These are phyloP conservation scores for Fusarium chuoi DNA, from an alignment of 2,329 filamentous ascomycete genomes.

Conservation along the genomic window DNA sequence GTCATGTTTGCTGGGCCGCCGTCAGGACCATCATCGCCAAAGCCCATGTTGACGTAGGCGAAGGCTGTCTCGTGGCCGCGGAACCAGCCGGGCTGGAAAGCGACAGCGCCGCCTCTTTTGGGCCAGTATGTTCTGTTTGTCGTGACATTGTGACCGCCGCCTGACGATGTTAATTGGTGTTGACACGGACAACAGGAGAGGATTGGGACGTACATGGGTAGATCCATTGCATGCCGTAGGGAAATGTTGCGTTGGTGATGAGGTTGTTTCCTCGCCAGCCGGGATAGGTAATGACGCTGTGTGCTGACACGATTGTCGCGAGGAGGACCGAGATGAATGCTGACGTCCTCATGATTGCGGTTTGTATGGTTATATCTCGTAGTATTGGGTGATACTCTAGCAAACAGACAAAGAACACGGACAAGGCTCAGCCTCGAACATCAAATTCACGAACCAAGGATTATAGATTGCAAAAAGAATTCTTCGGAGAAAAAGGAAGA, in stretches of 20 bases:
- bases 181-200: not conserved
- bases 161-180: slow-evolving; percentile 57
- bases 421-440: slow-evolving; percentile 37
- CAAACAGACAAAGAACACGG: not conserved
- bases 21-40: slow-evolving; percentile 74
- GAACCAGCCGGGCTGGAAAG: slow-evolving; percentile 96
- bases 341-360: slow-evolving; percentile 58
- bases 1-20: slow-evolving; percentile 86
- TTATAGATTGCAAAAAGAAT: not conserved
- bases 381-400: not conserved
- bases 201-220: slow-evolving; percentile 82
- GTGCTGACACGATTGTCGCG: slow-evolving; percentile 67
- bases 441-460: slow-evolving; percentile 15
- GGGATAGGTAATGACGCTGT: slow-evolving; percentile 87
- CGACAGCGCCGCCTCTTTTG: slow-evolving; percentile 83
- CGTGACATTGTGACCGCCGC: slow-evolving; percentile 82
- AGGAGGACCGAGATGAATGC: slow-evolving; percentile 54
- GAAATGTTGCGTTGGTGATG: slow-evolving; percentile 79
- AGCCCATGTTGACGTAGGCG: slow-evolving; percentile 91
- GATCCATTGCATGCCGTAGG: slow-evolving; percentile 94
- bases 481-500: slow-evolving; percentile 19
- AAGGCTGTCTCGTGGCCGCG: slow-evolving; percentile 84
- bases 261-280: slow-evolving; percentile 90
- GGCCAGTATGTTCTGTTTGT: slow-evolving; percentile 94
- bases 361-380: not conserved